phyloP scores from a whole-genome alignment of 805 yeast genomes.

The Danielia reshetovae region DNA sequence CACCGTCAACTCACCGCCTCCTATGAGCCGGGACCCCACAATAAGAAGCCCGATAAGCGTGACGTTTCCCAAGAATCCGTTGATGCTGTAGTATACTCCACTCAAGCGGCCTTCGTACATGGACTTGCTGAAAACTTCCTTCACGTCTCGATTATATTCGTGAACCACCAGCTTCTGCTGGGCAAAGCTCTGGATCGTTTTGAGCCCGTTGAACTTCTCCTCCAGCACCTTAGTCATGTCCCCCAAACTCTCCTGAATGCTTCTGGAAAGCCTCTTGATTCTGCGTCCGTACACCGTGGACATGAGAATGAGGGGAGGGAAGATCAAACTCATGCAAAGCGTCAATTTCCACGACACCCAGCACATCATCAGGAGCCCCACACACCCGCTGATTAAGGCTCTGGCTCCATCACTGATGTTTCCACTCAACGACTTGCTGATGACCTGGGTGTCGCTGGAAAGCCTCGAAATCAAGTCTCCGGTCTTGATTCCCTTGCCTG shows the following conservation, averaged over 20 bases:
- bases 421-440: constrained; percentile 80
- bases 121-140: constrained; percentile 59
- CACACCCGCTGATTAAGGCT: constrained; percentile 74
- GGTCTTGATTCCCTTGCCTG: constrained; percentile 52
- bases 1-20: constrained; percentile 67
- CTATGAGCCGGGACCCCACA: constrained; percentile 79
- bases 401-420: constrained; percentile 91
- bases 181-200: constrained; percentile 86
- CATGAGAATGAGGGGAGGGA: constrained; percentile 80
- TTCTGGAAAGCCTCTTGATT: constrained; percentile 68
- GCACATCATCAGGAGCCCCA: constrained; percentile 90
- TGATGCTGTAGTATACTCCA: constrained; percentile 72
- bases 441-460: constrained; percentile 84
- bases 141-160: constrained; percentile 71
- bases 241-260: constrained; percentile 82
- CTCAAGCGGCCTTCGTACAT: constrained; percentile 75
- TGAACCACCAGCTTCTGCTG: constrained; percentile 78
- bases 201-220: constrained; percentile 80
- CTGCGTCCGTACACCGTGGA: constrained; percentile 79
- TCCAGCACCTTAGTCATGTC: constrained; percentile 85
- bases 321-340: constrained; percentile 69
- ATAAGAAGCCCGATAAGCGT: constrained; percentile 73
- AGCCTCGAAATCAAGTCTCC: constrained; percentile 90
- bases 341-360: constrained; percentile 81
- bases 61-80: constrained; percentile 80